Evolutionary conservation across 2,329 filamentous ascomycete genomes (phyloP).

Genomic region (Didymellaceae sp.): DNA sequence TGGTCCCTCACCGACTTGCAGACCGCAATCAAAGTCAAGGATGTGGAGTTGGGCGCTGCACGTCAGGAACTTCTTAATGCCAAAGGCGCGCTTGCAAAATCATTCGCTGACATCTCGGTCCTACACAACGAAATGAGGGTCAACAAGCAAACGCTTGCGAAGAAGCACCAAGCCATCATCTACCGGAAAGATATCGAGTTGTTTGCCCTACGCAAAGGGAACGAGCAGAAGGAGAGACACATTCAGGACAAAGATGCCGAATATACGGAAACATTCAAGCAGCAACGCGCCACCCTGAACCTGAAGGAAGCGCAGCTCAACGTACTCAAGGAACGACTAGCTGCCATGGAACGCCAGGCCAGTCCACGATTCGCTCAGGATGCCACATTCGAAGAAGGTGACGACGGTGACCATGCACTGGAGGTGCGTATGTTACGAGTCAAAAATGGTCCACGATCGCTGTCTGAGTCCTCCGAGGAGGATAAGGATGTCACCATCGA

Average conservation of each 20-base stretch:
- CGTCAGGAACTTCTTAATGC: slow-evolving; percentile 38
- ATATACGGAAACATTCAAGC: slow-evolving; percentile 32
- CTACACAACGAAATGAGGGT: slow-evolving; percentile 41
- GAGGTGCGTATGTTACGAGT: slow-evolving; percentile 41
- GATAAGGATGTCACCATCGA: slow-evolving; percentile 38
- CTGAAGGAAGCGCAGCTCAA: slow-evolving; percentile 41
- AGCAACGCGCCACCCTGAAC: slow-evolving; percentile 37
- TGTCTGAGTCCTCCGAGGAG: slow-evolving; percentile 30
- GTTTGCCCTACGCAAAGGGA: slow-evolving; percentile 45
- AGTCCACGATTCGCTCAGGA: slow-evolving; percentile 24
- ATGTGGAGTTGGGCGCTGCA: slow-evolving; percentile 32
- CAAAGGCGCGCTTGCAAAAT: slow-evolving; percentile 38
- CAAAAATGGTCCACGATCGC: slow-evolving; percentile 35
- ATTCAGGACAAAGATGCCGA: slow-evolving; percentile 40
- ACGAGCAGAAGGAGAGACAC: slow-evolving; percentile 44
- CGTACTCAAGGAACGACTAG: slow-evolving; percentile 38
- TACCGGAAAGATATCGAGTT: slow-evolving; percentile 48
- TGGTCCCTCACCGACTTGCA: slow-evolving; percentile 33
- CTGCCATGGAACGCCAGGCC: slow-evolving; percentile 31
- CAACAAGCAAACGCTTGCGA: slow-evolving; percentile 38
- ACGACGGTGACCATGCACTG: slow-evolving; percentile 38
- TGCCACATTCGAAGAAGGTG: slow-evolving; percentile 14
- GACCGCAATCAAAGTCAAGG: slow-evolving; percentile 36
- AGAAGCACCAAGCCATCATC: slow-evolving; percentile 42
- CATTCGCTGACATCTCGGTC: slow-evolving; percentile 37